Conservation (phyloP, 2,329 filamentous ascomycete species). For the Samsoniella hepiali region DNA sequence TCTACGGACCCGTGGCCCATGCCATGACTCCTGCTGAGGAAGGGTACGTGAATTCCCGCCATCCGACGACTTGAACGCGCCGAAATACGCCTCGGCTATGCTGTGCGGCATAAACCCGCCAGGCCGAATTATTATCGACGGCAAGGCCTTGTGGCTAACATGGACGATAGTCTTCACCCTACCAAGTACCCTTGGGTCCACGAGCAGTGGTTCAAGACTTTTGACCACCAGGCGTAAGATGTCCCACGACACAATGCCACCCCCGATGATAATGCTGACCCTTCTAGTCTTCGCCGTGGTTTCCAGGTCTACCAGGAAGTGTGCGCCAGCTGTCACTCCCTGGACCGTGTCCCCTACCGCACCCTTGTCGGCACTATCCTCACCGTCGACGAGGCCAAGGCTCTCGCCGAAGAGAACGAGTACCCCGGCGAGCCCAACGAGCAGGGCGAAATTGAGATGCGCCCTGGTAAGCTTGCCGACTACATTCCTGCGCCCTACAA, state of each 20-base stretch:
- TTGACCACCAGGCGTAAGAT: slow-evolving; percentile 90
- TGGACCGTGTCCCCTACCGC: slow-evolving; percentile 91
- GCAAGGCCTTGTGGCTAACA: slow-evolving; percentile 26
- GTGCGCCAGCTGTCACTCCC: slow-evolving; percentile 95
- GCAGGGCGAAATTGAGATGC: slow-evolving; percentile 96
- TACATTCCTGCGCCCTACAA: slow-evolving; percentile 95
- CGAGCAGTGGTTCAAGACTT: slow-evolving; percentile 87
- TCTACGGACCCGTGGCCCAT: slow-evolving; percentile 83
- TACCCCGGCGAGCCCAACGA: slow-evolving; percentile 98
- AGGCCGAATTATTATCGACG: not conserved
- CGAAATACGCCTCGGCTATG: slow-evolving; percentile 3
- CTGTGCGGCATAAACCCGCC: slow-evolving; percentile 19
- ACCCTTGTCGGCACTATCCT: slow-evolving; percentile 83
- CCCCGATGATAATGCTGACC: slow-evolving; percentile 7
- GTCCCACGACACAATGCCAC: not conserved
- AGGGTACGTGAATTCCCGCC: slow-evolving; percentile 69
- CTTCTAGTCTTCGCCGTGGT: slow-evolving; percentile 81
- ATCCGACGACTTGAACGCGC: not conserved
- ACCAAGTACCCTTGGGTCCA: slow-evolving; percentile 96
- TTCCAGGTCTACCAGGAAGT: slow-evolving; percentile 99
- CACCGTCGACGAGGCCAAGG: slow-evolving; percentile 74
- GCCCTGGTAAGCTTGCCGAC: slow-evolving; percentile 96
- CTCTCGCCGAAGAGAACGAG: slow-evolving; percentile 92
- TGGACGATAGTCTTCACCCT: slow-evolving; percentile 71
- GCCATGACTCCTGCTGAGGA: slow-evolving; percentile 94